Conservation (phyloP, 352 stramenopile genomes). For the Phytopythium mirpurense region DNA sequence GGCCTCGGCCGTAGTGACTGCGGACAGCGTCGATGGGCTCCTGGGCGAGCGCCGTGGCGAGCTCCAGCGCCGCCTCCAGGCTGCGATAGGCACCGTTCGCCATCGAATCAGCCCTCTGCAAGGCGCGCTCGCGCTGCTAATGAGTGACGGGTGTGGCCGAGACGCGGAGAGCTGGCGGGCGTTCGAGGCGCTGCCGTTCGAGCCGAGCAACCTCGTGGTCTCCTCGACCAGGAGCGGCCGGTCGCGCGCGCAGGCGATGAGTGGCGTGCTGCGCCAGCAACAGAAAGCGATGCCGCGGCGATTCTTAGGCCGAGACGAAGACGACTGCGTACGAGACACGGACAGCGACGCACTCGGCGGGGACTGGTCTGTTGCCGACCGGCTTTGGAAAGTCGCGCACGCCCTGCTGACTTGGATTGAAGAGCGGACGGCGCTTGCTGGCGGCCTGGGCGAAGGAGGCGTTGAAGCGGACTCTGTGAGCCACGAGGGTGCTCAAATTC, state of each 20-base stretch:
- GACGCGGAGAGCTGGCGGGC: constrained; percentile 9
- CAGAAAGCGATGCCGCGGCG: constrained; percentile 11
- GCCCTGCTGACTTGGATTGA: background rate
- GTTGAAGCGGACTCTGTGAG: no score
- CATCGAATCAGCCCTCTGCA: background rate
- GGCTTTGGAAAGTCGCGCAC: background rate
- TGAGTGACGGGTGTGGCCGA: background rate
- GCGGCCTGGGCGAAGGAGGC: background rate
- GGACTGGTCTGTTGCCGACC: background rate
- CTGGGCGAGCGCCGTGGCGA: background rate
- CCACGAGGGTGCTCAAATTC: no score
- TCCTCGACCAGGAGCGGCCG: constrained; percentile 21
- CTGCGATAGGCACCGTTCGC: no score
- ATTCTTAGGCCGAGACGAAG: no score
- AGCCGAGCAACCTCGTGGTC: constrained; percentile 13
- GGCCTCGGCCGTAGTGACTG: background rate
- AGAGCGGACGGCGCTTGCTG: background rate
- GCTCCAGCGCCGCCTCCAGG: background rate
- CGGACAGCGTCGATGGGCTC: background rate
- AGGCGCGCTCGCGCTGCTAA: background rate
- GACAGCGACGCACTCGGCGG: background rate
- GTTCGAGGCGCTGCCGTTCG: constrained; percentile 18
- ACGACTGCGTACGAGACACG: no score
- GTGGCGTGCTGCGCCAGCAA: constrained; percentile 15
- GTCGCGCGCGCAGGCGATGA: constrained; percentile 11